Evolutionary conservation across 305 asterid species (phyloP).

Genomic region (Plantago lanceolata): DNA sequence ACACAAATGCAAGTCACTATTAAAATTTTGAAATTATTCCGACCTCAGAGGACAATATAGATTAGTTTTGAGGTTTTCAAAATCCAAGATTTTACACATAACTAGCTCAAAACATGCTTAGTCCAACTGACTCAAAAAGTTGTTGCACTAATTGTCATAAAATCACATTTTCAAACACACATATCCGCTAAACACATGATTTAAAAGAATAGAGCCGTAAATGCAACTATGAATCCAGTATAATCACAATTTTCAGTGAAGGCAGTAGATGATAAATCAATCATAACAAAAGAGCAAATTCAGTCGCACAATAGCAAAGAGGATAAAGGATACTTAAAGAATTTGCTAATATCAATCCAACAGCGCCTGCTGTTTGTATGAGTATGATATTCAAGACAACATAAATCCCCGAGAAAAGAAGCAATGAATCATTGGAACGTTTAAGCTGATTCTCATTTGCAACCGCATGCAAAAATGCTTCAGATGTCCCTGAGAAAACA

Average conservation of each 20-base stretch:
- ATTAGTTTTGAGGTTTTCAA: not conserved
- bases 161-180: not conserved
- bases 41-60: not conserved
- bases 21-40: not conserved
- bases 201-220: not conserved
- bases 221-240: not conserved
- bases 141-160: not conserved
- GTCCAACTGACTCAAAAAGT: not conserved
- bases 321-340: constrained; percentile 80
- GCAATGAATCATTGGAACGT: constrained; percentile 64
- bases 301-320: not conserved
- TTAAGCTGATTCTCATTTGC: constrained; percentile 78
- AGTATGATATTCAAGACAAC: constrained; percentile 59
- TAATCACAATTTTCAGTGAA: not conserved
- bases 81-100: not conserved
- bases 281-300: not conserved
- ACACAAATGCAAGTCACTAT: constrained; percentile 4
- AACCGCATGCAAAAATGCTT: constrained; percentile 94
- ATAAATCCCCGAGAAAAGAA: constrained; percentile 73
- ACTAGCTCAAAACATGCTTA: constrained; percentile 7
- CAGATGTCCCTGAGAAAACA: constrained; percentile 71
- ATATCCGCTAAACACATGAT: not conserved
- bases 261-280: not conserved
- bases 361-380: constrained; percentile 77
- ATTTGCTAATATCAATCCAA: constrained; percentile 84